Evolutionary conservation across 1,139 yeast species (phyloP).

Genomic region (Lodderomyces pseudojiufengensis): DNA sequence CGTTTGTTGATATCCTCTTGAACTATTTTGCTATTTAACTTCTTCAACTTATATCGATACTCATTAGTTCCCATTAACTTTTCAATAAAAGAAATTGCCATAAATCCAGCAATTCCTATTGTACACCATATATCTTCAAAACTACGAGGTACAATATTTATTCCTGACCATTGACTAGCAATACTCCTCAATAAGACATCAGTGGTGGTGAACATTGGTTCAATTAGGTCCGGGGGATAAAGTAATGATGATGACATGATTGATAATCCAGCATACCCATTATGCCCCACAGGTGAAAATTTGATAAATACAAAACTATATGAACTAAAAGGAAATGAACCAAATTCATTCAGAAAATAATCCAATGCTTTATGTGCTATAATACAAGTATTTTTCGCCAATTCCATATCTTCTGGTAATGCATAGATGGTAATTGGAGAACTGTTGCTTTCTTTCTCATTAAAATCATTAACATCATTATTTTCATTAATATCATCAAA

Average conservation of each 20-base stretch:
- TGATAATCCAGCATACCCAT: constrained; percentile 76
- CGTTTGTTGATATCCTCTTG: constrained; percentile 75
- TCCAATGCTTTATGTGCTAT: constrained; percentile 78
- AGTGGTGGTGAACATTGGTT: constrained; percentile 72
- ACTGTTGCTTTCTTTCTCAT: constrained; percentile 17
- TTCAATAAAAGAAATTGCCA: constrained; percentile 71
- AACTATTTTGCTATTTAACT: constrained; percentile 62
- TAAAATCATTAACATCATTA: constrained; percentile 9
- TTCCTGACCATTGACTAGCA: constrained; percentile 92
- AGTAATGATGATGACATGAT: constrained; percentile 60
- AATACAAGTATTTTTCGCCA: constrained; percentile 72
- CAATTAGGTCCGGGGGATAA: constrained; percentile 76
- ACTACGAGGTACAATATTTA: constrained; percentile 78
- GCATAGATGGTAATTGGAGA: constrained; percentile 57
- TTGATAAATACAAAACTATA: constrained; percentile 74
- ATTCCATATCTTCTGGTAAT: constrained; percentile 51
- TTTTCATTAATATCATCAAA: constrained; percentile 37
- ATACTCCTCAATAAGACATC: constrained; percentile 65
- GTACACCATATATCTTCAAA: constrained; percentile 92
- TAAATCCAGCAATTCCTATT: constrained; percentile 77
- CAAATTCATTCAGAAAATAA: constrained; percentile 81
- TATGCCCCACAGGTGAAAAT: constrained; percentile 32
- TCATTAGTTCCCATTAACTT: constrained; percentile 82
- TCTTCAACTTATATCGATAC: constrained; percentile 66
- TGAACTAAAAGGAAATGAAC: constrained; percentile 87